Conservation (phyloP, 2,329 filamentous ascomycete species). For the Huntiella decipiens region DNA sequence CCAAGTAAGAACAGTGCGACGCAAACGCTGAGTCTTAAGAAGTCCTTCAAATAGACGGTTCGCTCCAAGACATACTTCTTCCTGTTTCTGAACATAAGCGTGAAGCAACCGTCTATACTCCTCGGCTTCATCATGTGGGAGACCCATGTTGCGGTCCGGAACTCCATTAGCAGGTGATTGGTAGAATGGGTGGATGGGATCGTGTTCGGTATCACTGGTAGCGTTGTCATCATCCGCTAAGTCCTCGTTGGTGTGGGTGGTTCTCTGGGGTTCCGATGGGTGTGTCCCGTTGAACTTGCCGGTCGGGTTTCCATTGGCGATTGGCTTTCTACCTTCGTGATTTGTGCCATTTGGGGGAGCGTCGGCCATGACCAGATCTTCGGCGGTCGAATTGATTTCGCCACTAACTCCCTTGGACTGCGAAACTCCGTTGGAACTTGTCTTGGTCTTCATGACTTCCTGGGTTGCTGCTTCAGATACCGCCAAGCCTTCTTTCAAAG, state of each 20-base stretch:
- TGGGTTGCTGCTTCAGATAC: neutral
- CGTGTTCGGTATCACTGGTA: slow-evolving; percentile 12
- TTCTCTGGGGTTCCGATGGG: neutral
- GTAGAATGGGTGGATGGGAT: slow-evolving; percentile 55
- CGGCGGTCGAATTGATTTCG: neutral
- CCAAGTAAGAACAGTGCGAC: slow-evolving; percentile 54
- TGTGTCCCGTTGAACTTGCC: neutral
- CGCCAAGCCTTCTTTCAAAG: slow-evolving; percentile 4
- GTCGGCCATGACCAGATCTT: neutral
- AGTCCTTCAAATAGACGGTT: slow-evolving; percentile 51
- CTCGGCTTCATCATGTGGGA: slow-evolving; percentile 57
- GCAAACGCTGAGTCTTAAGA: slow-evolving; percentile 51
- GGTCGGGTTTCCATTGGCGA: neutral
- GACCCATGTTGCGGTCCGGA: slow-evolving; percentile 50
- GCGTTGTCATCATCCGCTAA: neutral
- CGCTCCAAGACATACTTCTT: slow-evolving; percentile 58
- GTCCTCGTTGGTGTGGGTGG: neutral
- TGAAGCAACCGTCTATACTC: slow-evolving; percentile 57
- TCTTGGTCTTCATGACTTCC: neutral
- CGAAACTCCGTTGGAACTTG: neutral
- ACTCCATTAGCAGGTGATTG: slow-evolving; percentile 40
- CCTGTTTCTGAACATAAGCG: slow-evolving; percentile 68
- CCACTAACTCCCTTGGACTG: neutral
- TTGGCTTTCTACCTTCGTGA: no score
- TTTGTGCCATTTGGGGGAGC: neutral